A percentile compares a stretch with the other conserved stretches of the same genome.
Conservation (phyloP, 352 stramenopile species). For the Globisporangium spiculum region DNA sequence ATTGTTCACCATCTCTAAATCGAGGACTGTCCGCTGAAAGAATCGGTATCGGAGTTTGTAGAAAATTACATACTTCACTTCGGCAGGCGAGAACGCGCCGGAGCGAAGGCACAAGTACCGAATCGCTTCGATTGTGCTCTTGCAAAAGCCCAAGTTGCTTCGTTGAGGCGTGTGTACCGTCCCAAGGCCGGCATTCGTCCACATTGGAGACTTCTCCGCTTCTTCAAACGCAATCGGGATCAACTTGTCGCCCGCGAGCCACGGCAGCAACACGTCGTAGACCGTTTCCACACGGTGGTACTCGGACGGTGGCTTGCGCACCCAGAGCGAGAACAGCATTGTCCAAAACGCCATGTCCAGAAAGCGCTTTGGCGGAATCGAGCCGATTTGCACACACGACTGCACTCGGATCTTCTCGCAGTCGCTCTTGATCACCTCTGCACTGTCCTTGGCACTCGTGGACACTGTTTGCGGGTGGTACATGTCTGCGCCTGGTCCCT, state of each 20-base stretch:
- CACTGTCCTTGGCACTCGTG: constrained; percentile 12
- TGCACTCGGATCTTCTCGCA: constrained; percentile 82
- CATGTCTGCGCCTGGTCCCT: constrained; percentile 78
- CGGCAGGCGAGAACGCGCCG: constrained; percentile 43
- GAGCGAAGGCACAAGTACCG: constrained; percentile 66
- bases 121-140: constrained; percentile 76
- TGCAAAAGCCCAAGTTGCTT: constrained; percentile 77
- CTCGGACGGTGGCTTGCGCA: constrained; percentile 80
- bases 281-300: constrained; percentile 86
- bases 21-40: constrained; percentile 49
- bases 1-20: constrained; percentile 52
- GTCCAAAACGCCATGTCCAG: constrained; percentile 87
- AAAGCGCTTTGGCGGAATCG: constrained; percentile 58
- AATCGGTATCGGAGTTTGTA: constrained; percentile 73
- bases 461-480: constrained; percentile 61
- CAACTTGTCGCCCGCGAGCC: constrained; percentile 74
- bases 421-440: constrained; percentile 11
- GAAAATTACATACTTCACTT: constrained; percentile 70
- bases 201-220: constrained; percentile 26
- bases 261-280: constrained; percentile 89
- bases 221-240: constrained; percentile 60
- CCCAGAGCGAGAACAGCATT: constrained; percentile 81
- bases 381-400: constrained; percentile 63
- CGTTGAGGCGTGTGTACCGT: constrained; percentile 60
- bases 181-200: constrained; percentile 31